These are phyloP conservation scores for Fusarium pseudograminearum DNA, from an alignment of 2,329 filamentous ascomycete genomes.

Conservation along the genomic window DNA sequence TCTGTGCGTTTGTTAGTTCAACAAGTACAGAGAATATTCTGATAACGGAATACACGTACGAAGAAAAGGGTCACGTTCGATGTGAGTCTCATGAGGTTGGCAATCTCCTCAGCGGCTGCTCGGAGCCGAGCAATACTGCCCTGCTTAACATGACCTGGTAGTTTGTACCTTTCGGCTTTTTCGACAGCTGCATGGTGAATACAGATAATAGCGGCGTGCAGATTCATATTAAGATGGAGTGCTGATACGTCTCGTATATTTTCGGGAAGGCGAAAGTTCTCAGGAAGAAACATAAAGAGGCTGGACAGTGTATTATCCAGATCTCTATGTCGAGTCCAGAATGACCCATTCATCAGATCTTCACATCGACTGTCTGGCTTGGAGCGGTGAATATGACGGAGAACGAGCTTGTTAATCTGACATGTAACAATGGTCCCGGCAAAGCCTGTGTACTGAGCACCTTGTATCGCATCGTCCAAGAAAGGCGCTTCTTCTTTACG, in stretches of 20 bases:
- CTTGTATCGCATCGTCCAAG: constrained; percentile 73
- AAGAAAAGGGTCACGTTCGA: constrained; percentile 75
- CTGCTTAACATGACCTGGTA: constrained; percentile 73
- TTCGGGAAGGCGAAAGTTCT: constrained; percentile 76
- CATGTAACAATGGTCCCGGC: constrained; percentile 79
- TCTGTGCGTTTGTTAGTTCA: constrained; percentile 40
- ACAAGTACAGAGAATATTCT: background rate
- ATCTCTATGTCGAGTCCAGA: constrained; percentile 86
- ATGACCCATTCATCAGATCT: constrained; percentile 79
- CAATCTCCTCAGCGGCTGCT: constrained; percentile 85
- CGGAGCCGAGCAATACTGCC: constrained; percentile 80
- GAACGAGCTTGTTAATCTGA: constrained; percentile 82
- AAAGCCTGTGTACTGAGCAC: constrained; percentile 75
- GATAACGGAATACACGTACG: constrained; percentile 62
- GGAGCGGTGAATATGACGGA: constrained; percentile 82
- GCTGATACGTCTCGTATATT: constrained; percentile 77
- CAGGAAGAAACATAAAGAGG: constrained; percentile 82
- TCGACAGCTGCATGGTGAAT: constrained; percentile 90
- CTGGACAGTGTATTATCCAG: constrained; percentile 85
- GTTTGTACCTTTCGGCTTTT: constrained; percentile 78
- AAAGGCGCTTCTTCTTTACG: constrained; percentile 71
- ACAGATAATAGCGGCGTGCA: constrained; percentile 89
- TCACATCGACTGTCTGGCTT: constrained; percentile 77
- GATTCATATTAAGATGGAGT: constrained; percentile 86
- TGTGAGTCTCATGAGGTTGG: constrained; percentile 83